Conservation (phyloP, 179 eudicot species). For the Camellia oleifera region DNA sequence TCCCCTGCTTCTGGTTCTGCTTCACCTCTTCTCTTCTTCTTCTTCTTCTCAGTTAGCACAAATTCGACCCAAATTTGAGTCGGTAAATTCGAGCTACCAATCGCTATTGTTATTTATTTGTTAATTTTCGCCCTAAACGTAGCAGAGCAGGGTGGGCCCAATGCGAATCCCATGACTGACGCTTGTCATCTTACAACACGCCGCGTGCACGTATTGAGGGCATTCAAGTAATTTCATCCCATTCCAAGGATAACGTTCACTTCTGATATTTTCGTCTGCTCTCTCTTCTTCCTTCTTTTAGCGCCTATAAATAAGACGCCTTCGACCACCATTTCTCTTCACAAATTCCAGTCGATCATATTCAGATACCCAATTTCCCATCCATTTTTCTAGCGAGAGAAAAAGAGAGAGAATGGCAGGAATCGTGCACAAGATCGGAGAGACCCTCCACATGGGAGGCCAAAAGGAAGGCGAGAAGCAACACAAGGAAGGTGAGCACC, state of each 20-base stretch:
- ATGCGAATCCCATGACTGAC: no score
- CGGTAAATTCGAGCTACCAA: no score
- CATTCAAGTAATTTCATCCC: not conserved
- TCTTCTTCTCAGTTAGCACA: no score
- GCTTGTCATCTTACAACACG: not conserved
- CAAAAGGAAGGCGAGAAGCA: constrained; percentile 9
- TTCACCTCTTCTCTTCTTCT: no score
- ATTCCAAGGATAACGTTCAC: not conserved
- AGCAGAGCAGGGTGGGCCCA: no score
- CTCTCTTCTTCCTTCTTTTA: not conserved
- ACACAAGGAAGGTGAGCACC: not conserved
- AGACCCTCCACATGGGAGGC: constrained; percentile 11
- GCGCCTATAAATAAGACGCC: not conserved
- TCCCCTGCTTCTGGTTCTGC: no score
- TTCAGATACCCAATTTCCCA: not conserved
- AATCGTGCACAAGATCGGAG: constrained; percentile 13
- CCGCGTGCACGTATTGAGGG: not conserved
- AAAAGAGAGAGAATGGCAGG: constrained; percentile 1
- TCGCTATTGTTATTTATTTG: no score
- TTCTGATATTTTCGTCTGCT: not conserved
- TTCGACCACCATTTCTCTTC: not conserved
- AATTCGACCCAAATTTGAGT: no score
- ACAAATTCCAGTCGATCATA: not conserved
- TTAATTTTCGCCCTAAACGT: no score
- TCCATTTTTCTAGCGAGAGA: not conserved